Percentiles rank a stretch among this genome's conserved stretches.
phyloP scores from a whole-genome alignment of 2,329 filamentous ascomycete genomes.

The Sclerotinia borealis region DNA sequence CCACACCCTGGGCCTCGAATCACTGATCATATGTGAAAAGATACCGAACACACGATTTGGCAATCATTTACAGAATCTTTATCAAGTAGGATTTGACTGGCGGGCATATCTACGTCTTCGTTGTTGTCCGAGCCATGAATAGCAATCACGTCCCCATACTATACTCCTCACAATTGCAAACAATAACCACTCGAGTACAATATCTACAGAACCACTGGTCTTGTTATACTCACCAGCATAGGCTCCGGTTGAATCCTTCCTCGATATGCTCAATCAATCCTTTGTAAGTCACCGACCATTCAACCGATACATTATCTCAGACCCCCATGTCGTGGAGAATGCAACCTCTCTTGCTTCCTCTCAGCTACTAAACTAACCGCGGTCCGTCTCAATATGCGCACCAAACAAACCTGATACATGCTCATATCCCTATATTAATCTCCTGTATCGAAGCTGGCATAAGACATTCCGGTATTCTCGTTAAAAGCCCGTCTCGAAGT shows the following conservation, averaged over 20 bases:
- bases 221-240: conserved; percentile 41
- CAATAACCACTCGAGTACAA: not conserved
- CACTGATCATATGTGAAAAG: too few species aligned
- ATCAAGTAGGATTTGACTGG: not conserved
- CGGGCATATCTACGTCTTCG: not conserved
- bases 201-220: conserved; percentile 1
- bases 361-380: conserved; percentile 44
- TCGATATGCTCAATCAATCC: conserved; percentile 42
- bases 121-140: not conserved
- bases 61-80: too few species aligned
- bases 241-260: conserved; percentile 46
- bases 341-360: conserved; percentile 37
- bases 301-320: too few species aligned
- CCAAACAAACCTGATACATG: too few species aligned
- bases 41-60: too few species aligned
- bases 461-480: conserved; percentile 44
- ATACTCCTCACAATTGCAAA: too few species aligned
- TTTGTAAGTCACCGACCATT: conserved; percentile 34
- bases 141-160: too few species aligned
- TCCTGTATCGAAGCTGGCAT: conserved; percentile 42
- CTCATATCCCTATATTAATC: conserved; percentile 37
- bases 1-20: too few species aligned
- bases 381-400: conserved; percentile 37
- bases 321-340: conserved; percentile 32
- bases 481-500: conserved; percentile 50